Base-by-base conservation (phyloP, 345 rosid genomes). In the Gossypium herbaceum region DNA sequence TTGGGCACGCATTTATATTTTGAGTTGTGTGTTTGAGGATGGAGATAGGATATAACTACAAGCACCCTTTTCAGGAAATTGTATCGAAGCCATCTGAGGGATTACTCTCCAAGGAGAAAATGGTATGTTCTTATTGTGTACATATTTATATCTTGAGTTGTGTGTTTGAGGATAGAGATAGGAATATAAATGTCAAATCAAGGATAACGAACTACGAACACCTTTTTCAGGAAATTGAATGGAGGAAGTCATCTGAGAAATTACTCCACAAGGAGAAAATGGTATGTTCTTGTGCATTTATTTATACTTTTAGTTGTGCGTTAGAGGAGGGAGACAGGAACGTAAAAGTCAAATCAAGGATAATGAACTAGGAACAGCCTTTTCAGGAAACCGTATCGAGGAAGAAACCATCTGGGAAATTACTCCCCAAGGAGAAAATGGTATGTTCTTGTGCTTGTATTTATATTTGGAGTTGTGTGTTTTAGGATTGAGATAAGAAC, bases 321-420 rank as follows among this genome's bases (percentile, higher is more conserved):
- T 52, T 4, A 15, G 19, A 52, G 16, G 56, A 15, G 16, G 41
- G 41, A 34, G 41, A 34, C 5, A 34, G 41, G 7, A 34, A 34
- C 41, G 6, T 34, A 34, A 34, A 34, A 34, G 7, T 34, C 41
- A 34, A 34, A 34, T 34, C 41, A 34, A 34, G 41, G 41, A 34
- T 34, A 34, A 34, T 5, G 1, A 34, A 34, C 41, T 5, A 34
- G 41, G 41, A 34, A 34, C 15, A 10, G 68, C 72, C 80, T 48
- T 86, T 88, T 66, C 88, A 84, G 79, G 91, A 84, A 67, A 80
- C 90, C 22, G 67, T 80, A 77, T 76, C 91, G 85, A 4, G 41
- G 41, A 74, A 81, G 73, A 87, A 75, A 80, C 84, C 86, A 48
- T 76, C 76, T 55, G 89, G 77, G 55, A 77, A 75, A 67, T 48